Conservation (phyloP, 192 early-diverging fungal genomes). For the Funneliformis geosporum region DNA sequence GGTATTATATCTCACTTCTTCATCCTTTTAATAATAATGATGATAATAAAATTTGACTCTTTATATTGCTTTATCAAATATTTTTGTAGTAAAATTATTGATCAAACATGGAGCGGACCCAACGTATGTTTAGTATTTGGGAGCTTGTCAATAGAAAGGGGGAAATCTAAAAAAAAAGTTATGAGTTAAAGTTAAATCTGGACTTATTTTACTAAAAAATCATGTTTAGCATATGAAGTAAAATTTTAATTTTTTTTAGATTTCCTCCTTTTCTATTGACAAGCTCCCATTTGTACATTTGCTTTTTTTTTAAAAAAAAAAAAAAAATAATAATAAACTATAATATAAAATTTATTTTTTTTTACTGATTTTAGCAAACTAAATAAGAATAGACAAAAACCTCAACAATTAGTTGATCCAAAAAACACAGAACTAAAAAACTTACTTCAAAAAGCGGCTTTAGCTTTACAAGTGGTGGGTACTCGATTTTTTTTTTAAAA, state of each 20-base stretch:
- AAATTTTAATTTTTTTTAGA: too few species aligned
- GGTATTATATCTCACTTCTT: constrained; percentile 19
- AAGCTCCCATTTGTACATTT: too few species aligned
- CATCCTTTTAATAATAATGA: neutral
- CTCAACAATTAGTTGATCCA: constrained; percentile 21
- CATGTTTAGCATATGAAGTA: too few species aligned
- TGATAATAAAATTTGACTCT: neutral
- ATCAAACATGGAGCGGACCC: constrained; percentile 19
- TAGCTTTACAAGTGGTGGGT: constrained; percentile 24
- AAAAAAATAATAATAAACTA: neutral
- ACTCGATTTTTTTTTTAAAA: neutral
- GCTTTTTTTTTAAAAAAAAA: neutral
- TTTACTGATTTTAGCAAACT: constrained; percentile 8
- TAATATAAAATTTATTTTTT: too few species aligned
- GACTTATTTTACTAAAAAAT: too few species aligned
- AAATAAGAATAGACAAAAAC: constrained; percentile 31
- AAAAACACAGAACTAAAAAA: constrained; percentile 25
- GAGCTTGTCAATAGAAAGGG: too few species aligned
- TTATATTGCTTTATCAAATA: too few species aligned
- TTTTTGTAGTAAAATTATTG: constrained; percentile 19
- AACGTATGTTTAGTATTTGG: constrained; percentile 4
- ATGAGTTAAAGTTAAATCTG: too few species aligned
- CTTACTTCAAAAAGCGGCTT: constrained; percentile 27
- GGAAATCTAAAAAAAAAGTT: too few species aligned
- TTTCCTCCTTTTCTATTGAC: too few species aligned